Conservation (phyloP, 192 early-diverging fungal genomes). For the Spizellomyces sp. region DNA sequence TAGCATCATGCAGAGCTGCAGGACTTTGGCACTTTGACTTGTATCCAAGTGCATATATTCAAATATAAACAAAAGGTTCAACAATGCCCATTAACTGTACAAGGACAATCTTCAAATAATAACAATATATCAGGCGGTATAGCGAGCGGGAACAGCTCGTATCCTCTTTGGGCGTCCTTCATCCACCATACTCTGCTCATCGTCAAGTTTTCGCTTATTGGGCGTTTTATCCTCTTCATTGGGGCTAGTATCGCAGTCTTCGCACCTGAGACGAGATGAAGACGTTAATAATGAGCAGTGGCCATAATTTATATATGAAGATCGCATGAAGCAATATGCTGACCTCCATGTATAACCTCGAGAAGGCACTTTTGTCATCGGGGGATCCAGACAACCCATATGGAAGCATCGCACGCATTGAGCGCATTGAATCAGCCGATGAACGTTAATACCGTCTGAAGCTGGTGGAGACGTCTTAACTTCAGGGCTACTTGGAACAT, state of each 20-base stretch:
- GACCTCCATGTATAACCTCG: constrained; percentile 26
- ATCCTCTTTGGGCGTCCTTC: constrained; percentile 1
- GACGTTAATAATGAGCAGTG: neutral
- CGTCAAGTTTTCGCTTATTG: neutral
- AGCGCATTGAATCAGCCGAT: constrained; percentile 21
- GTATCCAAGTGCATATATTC: no score
- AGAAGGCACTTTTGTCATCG: constrained; percentile 13
- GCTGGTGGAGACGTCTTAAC: no score
- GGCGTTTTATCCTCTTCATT: neutral
- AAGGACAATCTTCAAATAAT: no score
- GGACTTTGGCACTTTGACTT: no score
- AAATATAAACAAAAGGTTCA: no score
- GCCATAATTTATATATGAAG: neutral
- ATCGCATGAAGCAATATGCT: neutral
- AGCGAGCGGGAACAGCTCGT: neutral
- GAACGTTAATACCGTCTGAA: neutral
- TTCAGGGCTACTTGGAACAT: no score
- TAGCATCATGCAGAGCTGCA: no score
- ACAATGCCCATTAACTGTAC: no score
- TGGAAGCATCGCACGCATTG: constrained; percentile 17
- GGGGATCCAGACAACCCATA: constrained; percentile 28
- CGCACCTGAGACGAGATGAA: neutral
- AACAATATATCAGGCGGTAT: neutral
- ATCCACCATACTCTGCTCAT: neutral
- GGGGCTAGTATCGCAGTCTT: constrained; percentile 1